Evolutionary conservation across 768 basidiomycete species (phyloP), one percentile per base, ranked within the genome.

Genomic region (Psilocybe subaeruginosa): DNA sequence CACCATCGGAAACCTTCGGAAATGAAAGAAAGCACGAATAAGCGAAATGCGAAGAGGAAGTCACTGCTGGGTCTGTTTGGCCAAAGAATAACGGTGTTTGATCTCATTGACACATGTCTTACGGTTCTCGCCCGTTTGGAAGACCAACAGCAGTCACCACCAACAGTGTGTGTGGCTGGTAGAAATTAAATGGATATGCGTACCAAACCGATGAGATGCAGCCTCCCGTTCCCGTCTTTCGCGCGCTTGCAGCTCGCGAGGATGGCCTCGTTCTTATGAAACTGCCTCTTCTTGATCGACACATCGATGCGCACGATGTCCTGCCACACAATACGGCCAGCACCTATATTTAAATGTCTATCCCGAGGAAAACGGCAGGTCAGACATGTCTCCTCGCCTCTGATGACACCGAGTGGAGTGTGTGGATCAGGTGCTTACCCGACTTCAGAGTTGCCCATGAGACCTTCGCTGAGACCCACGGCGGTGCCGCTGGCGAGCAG

Each of bases 371-470:
- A 16, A 51, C 50, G 30, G 50, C 14, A 23, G 50, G 33, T 53
- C 30, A 51, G 49, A 31, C 30, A 51, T 49, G 4, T 49, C 9
- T 27, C 23, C 12, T 12, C 14, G 11, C 29, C 29, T 14, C 8
- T 33, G 27, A 27, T 51, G 50, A 51, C 16, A 30, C 50, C 23
- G 17, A 58, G 48, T 60, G 5, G 37, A 57, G 56, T 62, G 23
- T 23, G 23, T 23, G 23, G 23, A 23, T 23, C 23, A 23, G 39
- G 58, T 33, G 78, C 92, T 60, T 70, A 95, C 93, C 95, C 96
- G 64, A 97, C 95, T 77, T 98, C 95, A 2, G 95, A 97, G 78
- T 98, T 97, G 14, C 95, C 96, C 96, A 98, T 98, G 56, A 97
- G 84, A 0, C 95, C 96, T 47, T 97, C 96, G 68, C 82, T 93